These are phyloP conservation scores for Thermoascus crustaceus DNA, from an alignment of 2,329 filamentous ascomycete genomes.

Conservation along the genomic window DNA sequence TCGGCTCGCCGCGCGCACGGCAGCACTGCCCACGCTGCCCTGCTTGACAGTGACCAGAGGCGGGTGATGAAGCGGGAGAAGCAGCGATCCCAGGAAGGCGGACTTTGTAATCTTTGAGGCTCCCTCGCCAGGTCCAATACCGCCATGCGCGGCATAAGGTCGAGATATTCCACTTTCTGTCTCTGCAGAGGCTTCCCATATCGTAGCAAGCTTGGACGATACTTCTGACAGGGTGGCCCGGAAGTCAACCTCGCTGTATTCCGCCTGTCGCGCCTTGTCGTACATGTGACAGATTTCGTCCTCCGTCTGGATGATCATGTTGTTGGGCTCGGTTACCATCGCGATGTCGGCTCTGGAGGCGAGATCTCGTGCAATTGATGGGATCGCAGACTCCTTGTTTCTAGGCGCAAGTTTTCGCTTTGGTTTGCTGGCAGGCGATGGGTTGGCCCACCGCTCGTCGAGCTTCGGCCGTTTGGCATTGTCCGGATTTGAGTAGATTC, in stretches of 20 bases:
- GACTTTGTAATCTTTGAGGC: slow-evolving; percentile 65
- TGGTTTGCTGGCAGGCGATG: slow-evolving; percentile 25
- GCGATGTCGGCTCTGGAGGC: slow-evolving; percentile 51
- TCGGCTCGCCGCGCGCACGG: slow-evolving; percentile 18
- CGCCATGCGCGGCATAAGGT: slow-evolving; percentile 39
- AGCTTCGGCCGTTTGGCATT: slow-evolving; percentile 37
- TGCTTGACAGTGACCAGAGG: slow-evolving; percentile 29
- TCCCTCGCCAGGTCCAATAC: slow-evolving; percentile 57
- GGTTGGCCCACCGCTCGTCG: slow-evolving; percentile 30
- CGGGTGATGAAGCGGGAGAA: slow-evolving; percentile 72
- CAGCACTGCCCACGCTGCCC: slow-evolving; percentile 14
- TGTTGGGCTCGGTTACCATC: slow-evolving; percentile 58
- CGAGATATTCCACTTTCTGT: slow-evolving; percentile 37
- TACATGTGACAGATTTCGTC: slow-evolving; percentile 59
- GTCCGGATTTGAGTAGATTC: slow-evolving; percentile 35
- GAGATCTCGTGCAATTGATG: slow-evolving; percentile 63
- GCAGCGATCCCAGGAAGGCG: slow-evolving; percentile 65
- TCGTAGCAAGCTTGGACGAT: slow-evolving; percentile 25
- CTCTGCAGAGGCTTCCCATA: slow-evolving; percentile 25
- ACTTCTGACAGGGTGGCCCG: slow-evolving; percentile 25
- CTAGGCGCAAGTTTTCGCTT: slow-evolving; percentile 28
- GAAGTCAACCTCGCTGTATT: slow-evolving; percentile 24
- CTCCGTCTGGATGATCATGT: slow-evolving; percentile 69
- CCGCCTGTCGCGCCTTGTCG: slow-evolving; percentile 30
- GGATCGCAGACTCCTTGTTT: slow-evolving; percentile 55